phyloP scores from a whole-genome alignment of 2,329 filamentous ascomycete genomes.

The Fusarium mundagurra region DNA sequence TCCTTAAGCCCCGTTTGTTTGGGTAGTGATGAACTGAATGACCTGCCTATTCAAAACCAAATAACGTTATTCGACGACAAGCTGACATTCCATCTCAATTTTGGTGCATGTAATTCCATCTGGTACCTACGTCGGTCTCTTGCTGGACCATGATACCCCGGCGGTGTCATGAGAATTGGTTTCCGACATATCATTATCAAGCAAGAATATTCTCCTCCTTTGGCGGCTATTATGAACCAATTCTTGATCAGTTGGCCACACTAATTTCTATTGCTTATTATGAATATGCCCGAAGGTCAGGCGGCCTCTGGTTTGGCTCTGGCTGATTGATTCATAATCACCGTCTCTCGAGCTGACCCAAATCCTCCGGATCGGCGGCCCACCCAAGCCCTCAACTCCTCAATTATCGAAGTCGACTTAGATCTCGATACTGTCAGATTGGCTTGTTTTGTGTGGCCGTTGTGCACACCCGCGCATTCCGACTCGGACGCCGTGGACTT shows the following conservation, averaged over 20 bases:
- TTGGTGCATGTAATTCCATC: neutral
- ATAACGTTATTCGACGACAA: slow-evolving; percentile 11
- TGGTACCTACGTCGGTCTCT: neutral
- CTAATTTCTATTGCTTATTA: neutral
- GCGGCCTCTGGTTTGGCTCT: neutral
- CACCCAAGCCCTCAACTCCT: slow-evolving; percentile 14
- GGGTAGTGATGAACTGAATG: slow-evolving; percentile 22
- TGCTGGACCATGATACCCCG: neutral
- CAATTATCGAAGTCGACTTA: neutral
- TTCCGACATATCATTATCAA: slow-evolving; percentile 13
- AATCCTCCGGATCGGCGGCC: slow-evolving; percentile 5
- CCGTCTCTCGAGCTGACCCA: slow-evolving; percentile 6
- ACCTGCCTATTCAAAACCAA: slow-evolving; percentile 25
- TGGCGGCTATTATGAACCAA: neutral
- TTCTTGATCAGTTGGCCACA: neutral
- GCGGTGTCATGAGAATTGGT: neutral
- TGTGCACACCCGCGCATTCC: slow-evolving; percentile 24
- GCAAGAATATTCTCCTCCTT: neutral
- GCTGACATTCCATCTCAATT: slow-evolving; percentile 27
- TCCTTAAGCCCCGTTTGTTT: slow-evolving; percentile 19
- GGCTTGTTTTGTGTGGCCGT: neutral
- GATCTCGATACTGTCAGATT: slow-evolving; percentile 30
- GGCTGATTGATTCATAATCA: slow-evolving; percentile 23
- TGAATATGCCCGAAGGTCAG: slow-evolving; percentile 8
- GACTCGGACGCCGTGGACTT: slow-evolving; percentile 20